phyloP scores from a whole-genome alignment of 1,139 yeast genomes.

The Taphrina pruni region DNA sequence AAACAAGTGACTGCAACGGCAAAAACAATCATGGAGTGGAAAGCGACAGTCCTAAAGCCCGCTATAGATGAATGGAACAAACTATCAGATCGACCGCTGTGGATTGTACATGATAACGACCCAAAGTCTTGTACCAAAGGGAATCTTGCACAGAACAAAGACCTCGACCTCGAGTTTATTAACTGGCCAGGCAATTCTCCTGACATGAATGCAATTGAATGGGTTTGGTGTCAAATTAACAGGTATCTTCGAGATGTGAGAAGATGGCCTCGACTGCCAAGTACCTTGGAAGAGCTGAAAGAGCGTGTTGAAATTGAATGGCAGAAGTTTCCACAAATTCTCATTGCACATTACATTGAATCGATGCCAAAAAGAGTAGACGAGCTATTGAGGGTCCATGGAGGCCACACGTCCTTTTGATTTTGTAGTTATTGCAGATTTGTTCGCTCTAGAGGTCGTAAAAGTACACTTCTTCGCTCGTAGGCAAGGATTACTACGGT shows the following conservation, averaged over 20 bases:
- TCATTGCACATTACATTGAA: not conserved
- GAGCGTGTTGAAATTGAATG: not conserved
- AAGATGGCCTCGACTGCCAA: not conserved
- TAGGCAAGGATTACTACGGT: no score
- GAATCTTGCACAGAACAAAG: no score
- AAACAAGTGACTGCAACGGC: no score
- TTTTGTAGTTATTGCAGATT: not conserved
- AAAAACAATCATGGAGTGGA: no score
- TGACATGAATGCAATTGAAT: no score
- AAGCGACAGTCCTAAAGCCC: no score
- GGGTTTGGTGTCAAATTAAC: not conserved
- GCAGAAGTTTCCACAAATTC: not conserved
- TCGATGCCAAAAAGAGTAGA: conserved; percentile 1
- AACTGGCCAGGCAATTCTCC: no score
- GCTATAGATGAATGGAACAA: no score
- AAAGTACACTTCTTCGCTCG: not conserved
- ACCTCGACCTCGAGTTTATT: no score
- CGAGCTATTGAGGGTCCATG: not conserved
- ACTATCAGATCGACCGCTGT: no score
- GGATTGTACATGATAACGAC: no score
- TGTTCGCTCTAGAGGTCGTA: not conserved
- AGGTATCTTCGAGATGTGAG: not conserved
- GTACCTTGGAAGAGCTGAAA: not conserved
- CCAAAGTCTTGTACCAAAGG: no score
- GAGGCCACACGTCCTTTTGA: not conserved